These are phyloP conservation scores for Phytopythium kandeliae DNA, from an alignment of 352 stramenopile genomes.

Conservation along the genomic window DNA sequence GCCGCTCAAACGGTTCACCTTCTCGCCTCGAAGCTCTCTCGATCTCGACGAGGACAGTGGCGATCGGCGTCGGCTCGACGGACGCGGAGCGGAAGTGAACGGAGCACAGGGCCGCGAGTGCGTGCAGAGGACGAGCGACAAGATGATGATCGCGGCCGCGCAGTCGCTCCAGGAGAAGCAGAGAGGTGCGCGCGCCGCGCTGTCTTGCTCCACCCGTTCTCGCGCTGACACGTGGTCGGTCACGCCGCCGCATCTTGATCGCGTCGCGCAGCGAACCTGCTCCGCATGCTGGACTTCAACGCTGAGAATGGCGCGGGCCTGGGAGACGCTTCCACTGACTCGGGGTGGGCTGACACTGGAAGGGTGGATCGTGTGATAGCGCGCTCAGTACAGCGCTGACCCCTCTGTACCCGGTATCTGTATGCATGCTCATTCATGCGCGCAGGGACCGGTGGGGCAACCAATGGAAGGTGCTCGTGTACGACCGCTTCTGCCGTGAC, in stretches of 20 bases:
- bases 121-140: neutral
- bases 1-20: neutral
- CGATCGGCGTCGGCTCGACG: no score
- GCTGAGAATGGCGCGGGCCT: slow-evolving; percentile 39
- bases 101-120: no score
- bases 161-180: slow-evolving; percentile 80
- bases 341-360: slow-evolving; percentile 19
- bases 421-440: no score
- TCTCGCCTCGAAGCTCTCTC: neutral
- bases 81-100: neutral
- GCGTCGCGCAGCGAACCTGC: slow-evolving; percentile 50
- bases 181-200: slow-evolving; percentile 36
- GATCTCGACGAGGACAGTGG: no score
- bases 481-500: slow-evolving; percentile 94
- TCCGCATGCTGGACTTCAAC: slow-evolving; percentile 86
- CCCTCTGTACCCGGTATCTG: neutral
- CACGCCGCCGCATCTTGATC: no score
- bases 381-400: neutral
- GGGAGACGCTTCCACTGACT: slow-evolving; percentile 29
- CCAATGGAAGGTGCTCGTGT: slow-evolving; percentile 97
- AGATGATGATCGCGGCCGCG: slow-evolving; percentile 30
- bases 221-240: no score
- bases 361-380: no score
- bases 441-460: slow-evolving; percentile 71
- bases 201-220: neutral